phyloP scores from a whole-genome alignment of 2,329 filamentous ascomycete species.

The Stenocarpella maydis region DNA sequence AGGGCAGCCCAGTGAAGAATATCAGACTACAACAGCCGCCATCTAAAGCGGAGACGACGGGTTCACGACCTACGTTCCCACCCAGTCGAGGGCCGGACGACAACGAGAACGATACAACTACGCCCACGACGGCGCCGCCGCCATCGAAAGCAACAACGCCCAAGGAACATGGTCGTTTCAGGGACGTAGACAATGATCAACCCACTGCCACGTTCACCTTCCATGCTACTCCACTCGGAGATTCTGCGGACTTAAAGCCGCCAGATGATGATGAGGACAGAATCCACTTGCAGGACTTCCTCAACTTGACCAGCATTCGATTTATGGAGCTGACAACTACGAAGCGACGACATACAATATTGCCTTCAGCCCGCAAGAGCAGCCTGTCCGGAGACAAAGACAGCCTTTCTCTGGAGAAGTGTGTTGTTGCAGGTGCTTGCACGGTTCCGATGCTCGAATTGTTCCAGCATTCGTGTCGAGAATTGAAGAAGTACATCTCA shows the following conservation, averaged over 20 bases:
- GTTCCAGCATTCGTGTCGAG: slow-evolving; percentile 94
- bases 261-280: slow-evolving; percentile 64
- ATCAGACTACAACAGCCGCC: slow-evolving; percentile 74
- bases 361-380: slow-evolving; percentile 58
- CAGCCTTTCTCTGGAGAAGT: slow-evolving; percentile 73
- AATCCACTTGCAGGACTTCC: slow-evolving; percentile 89
- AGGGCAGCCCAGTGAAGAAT: slow-evolving; percentile 80
- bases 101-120: slow-evolving; percentile 45
- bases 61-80: slow-evolving; percentile 62
- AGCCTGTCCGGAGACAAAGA: slow-evolving; percentile 54
- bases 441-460: slow-evolving; percentile 92
- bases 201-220: slow-evolving; percentile 54
- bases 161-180: slow-evolving; percentile 63
- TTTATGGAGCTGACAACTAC: slow-evolving; percentile 99
- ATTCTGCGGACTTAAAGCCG: slow-evolving; percentile 44
- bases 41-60: slow-evolving; percentile 70
- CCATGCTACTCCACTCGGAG: slow-evolving; percentile 45
- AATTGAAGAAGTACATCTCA: slow-evolving; percentile 95
- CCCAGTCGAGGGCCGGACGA: slow-evolving; percentile 56
- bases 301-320: slow-evolving; percentile 94
- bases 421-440: slow-evolving; percentile 88
- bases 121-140: slow-evolving; percentile 54
- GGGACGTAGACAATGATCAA: slow-evolving; percentile 58
- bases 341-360: slow-evolving; percentile 86
- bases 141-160: slow-evolving; percentile 65